A percentile compares a stretch with the other conserved stretches of the same genome.
Evolutionary conservation across 495 filamentous ascomycete genomes (phyloP).

Genomic region (Tirmania nivea): DNA sequence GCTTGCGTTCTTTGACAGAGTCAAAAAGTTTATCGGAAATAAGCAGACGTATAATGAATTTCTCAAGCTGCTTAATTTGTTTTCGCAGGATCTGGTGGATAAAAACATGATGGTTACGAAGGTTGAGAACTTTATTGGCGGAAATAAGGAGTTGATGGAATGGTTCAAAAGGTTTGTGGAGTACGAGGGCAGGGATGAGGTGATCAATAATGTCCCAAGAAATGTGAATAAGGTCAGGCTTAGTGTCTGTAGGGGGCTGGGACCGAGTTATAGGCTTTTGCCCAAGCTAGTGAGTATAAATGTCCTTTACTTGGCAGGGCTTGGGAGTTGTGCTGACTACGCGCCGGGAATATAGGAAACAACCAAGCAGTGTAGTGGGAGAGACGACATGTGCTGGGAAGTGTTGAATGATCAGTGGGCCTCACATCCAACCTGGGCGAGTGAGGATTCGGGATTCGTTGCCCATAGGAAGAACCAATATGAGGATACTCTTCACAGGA

Average conservation of each 20-base stretch:
- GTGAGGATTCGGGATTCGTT: conserved; percentile 93
- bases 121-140: conserved; percentile 65
- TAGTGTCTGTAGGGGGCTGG: conserved; percentile 78
- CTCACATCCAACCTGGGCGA: conserved; percentile 96
- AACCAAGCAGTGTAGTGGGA: conserved; percentile 69
- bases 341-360: conserved; percentile 33
- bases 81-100: conserved; percentile 73
- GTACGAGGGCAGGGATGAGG: conserved; percentile 46
- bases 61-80: conserved; percentile 84
- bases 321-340: not conserved
- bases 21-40: conserved; percentile 89
- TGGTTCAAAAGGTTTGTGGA: conserved; percentile 65
- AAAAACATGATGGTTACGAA: conserved; percentile 58
- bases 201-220: conserved; percentile 56
- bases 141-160: conserved; percentile 64
- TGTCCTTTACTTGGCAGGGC: not conserved
- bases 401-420: conserved; percentile 98
- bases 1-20: conserved; percentile 79
- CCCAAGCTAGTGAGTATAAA: conserved; percentile 43
- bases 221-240: conserved; percentile 59
- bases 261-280: conserved; percentile 82
- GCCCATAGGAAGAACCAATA: conserved; percentile 89
- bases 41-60: conserved; percentile 84
- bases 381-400: conserved; percentile 74
- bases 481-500: conserved; percentile 81